Evolutionary conservation across 2,329 filamentous ascomycete species (phyloP).

Genomic region (Epichloe baconii): DNA sequence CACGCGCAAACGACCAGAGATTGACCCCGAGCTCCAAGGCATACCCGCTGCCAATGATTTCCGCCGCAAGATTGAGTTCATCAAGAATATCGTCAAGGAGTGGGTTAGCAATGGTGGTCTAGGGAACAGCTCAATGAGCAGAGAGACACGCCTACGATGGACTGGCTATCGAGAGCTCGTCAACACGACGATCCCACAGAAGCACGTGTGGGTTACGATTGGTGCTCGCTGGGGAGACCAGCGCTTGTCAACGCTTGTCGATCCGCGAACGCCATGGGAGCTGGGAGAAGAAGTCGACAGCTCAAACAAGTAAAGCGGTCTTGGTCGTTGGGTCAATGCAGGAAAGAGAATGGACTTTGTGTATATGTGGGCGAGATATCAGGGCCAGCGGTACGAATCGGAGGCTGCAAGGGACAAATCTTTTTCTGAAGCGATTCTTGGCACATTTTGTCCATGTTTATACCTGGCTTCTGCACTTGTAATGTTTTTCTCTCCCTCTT

Average conservation of each 20-base stretch:
- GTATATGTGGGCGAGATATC: not conserved
- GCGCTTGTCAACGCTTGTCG: constrained; percentile 40
- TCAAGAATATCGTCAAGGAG: constrained; percentile 53
- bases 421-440: not conserved
- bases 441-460: constrained; percentile 6
- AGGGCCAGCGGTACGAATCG: not conserved
- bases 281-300: constrained; percentile 35
- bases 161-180: constrained; percentile 43
- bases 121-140: constrained; percentile 50
- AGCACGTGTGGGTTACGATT: constrained; percentile 57
- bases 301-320: constrained; percentile 14
- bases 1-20: constrained; percentile 44
- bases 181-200: constrained; percentile 36
- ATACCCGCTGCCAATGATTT: constrained; percentile 63
- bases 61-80: constrained; percentile 60
- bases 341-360: not conserved
- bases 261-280: constrained; percentile 39
- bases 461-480: constrained; percentile 9
- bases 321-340: not conserved
- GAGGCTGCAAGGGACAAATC: not conserved
- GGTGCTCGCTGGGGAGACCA: constrained; percentile 49
- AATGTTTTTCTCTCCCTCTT: constrained; percentile 1
- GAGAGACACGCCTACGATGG: constrained; percentile 43
- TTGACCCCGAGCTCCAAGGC: constrained; percentile 44
- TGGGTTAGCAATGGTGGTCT: constrained; percentile 60